These are phyloP conservation scores for Jasminum sambac DNA, from an alignment of 257 asterid genomes.

Conservation along the genomic window DNA sequence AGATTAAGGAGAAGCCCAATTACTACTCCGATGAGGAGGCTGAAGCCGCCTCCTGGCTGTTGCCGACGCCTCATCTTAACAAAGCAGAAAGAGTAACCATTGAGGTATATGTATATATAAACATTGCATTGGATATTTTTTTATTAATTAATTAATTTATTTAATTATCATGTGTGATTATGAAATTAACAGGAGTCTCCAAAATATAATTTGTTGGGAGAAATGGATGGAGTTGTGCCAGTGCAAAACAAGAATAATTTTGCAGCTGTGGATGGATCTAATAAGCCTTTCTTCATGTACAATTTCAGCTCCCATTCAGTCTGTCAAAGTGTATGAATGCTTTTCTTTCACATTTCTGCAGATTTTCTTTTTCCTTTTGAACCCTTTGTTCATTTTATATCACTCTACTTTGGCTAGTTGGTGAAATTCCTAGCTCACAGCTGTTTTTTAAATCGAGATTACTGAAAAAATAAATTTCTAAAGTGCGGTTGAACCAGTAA, in stretches of 20 bases:
- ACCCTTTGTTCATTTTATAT: no score
- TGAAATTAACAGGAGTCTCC: conserved; percentile 19
- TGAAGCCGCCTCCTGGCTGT: conserved; percentile 13
- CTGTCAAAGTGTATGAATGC: conserved; percentile 85
- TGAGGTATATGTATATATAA: neutral
- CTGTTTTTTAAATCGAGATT: no score
- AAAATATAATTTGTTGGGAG: conserved; percentile 33
- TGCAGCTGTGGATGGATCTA: neutral
- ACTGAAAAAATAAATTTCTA: no score
- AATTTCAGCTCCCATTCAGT: conserved; percentile 76
- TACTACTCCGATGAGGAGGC: neutral
- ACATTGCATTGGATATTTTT: no score
- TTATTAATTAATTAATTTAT: no score
- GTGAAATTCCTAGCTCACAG: no score
- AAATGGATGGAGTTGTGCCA: conserved; percentile 35
- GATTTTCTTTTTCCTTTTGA: no score
- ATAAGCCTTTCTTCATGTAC: conserved; percentile 73
- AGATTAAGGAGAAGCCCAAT: neutral
- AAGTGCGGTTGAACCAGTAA: no score
- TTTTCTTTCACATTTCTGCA: no score
- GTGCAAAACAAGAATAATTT: conserved; percentile 9
- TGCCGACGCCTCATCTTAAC: neutral
- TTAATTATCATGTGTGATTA: neutral
- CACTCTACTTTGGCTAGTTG: no score
- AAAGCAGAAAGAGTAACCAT: neutral